Percentiles rank a stretch among this genome's conserved stretches.
Evolutionary conservation across 768 basidiomycete species (phyloP).

Genomic region (Agrocybe chaxingu): DNA sequence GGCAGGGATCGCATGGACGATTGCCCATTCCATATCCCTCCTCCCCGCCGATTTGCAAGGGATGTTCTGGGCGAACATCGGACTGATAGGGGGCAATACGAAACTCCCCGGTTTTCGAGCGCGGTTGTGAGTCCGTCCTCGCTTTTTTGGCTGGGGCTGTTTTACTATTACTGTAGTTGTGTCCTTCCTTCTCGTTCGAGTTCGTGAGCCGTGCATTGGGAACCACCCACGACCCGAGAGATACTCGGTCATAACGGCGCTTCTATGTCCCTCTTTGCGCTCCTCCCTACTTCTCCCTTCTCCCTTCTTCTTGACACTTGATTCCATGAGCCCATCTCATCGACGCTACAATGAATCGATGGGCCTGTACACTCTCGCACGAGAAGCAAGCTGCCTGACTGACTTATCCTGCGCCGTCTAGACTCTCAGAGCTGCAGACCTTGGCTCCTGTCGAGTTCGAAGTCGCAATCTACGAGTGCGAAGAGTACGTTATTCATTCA

Average conservation of each 20-base stretch:
- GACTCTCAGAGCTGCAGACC: conserved; percentile 68
- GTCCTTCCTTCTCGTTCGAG: no score
- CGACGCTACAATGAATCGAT: no score
- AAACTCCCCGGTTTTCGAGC: conserved; percentile 70
- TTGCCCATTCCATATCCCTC: conserved; percentile 71
- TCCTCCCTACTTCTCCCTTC: background rate
- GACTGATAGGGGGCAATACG: conserved; percentile 81
- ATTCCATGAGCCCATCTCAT: no score
- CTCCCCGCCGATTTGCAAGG: conserved; percentile 83
- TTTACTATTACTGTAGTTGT: no score
- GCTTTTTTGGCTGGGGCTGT: no score
- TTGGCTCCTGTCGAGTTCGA: conserved; percentile 82
- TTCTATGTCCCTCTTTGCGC: no score
- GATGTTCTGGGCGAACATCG: conserved; percentile 96
- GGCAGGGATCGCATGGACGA: conserved; percentile 70
- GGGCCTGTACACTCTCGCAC: background rate
- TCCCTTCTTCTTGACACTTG: no score
- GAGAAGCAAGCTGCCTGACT: conserved; percentile 1
- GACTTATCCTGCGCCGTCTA: conserved; percentile 28
- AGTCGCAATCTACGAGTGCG: conserved; percentile 66
- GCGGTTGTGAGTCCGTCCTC: conserved; percentile 60
- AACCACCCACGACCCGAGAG: background rate
- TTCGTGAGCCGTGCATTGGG: background rate
- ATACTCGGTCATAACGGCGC: no score
- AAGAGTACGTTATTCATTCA: conserved; percentile 54